Conservation (phyloP, 2,329 filamentous ascomycete species). For the Hymenoscyphus occultus region DNA sequence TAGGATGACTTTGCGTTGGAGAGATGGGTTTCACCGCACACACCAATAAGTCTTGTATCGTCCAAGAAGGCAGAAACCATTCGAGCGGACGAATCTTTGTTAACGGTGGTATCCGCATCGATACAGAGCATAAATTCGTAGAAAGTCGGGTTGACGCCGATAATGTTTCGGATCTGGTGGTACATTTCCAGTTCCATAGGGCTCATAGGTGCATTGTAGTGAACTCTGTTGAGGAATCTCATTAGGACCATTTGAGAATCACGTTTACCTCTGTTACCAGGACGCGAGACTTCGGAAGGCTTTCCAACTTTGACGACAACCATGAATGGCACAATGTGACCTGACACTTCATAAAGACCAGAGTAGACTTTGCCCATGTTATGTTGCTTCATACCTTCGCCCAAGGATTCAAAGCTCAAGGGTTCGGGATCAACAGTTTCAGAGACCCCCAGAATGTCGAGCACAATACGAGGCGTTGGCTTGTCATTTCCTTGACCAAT, state of each 20-base stretch:
- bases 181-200: conserved; percentile 97
- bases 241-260: conserved; percentile 98
- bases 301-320: conserved; percentile 96
- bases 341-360: conserved; percentile 94
- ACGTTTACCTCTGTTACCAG: conserved; percentile 98
- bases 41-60: conserved; percentile 88
- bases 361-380: conserved; percentile 99
- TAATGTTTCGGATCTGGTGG: conserved; percentile 97
- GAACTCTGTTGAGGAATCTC: conserved; percentile 98
- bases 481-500: conserved; percentile 97
- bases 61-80: conserved; percentile 89
- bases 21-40: conserved; percentile 91
- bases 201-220: conserved; percentile 96
- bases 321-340: conserved; percentile 96
- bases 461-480: conserved; percentile 89
- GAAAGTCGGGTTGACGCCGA: conserved; percentile 96
- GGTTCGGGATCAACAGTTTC: conserved; percentile 93
- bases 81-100: conserved; percentile 82
- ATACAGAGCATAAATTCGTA: conserved; percentile 97
- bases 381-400: conserved; percentile 94
- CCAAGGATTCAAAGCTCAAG: conserved; percentile 92
- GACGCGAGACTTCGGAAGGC: conserved; percentile 68
- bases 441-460: conserved; percentile 94
- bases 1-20: conserved; percentile 92
- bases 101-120: conserved; percentile 94